Evolutionary conservation across 805 yeast genomes (phyloP), one percentile per base, ranked within the genome.

Genomic region (Scheffersomyces ergatensis): DNA sequence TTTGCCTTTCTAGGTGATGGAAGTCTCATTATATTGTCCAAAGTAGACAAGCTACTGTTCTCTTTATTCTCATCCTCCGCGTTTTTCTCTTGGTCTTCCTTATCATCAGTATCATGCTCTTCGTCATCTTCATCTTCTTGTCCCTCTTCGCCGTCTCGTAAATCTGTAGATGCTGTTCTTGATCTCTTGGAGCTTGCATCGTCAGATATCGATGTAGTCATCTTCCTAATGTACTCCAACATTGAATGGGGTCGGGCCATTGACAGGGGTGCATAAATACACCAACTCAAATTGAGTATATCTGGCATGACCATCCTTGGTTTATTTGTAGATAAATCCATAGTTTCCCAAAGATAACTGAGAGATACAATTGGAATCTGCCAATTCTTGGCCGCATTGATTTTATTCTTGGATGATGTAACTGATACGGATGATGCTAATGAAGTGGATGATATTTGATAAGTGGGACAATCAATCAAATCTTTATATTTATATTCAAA

Each of bases 301-400:
- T 68, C 67, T 7, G 78, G 78, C 40, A 65, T 45, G 11, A 51
- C 43, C 16, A 58, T 44, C 9, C 31, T 33, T 12, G 37, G 34
- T 15, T 43, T 44, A 12, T 55, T 46, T 1, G 40, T 37, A 1
- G 72, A 71, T 4, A 45, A 42, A 38, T 71, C 67, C 23, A 76
- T 51, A 6, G 70, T 57, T 46, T 78, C 79, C 77, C 83, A 80
- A 3, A 82, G 39, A 46, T 68, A 82, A 0, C 78, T 74, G 2
- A 75, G 44, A 0, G 84, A 73, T 0, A 78, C 74, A n/a, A 82
- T 72, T 0, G 87, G 86, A 11, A 80, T 72, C 23, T 60, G 53
- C 77, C 84, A 76, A 24, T 62, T 61, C 43, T 77, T 78, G 1
- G 85, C 82, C 24, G 84, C 85, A 37, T 64, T 62, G 35, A 82